Conservation (phyloP, 1,284 basidiomycete genomes). For the Xerocomus nothofagi region DNA sequence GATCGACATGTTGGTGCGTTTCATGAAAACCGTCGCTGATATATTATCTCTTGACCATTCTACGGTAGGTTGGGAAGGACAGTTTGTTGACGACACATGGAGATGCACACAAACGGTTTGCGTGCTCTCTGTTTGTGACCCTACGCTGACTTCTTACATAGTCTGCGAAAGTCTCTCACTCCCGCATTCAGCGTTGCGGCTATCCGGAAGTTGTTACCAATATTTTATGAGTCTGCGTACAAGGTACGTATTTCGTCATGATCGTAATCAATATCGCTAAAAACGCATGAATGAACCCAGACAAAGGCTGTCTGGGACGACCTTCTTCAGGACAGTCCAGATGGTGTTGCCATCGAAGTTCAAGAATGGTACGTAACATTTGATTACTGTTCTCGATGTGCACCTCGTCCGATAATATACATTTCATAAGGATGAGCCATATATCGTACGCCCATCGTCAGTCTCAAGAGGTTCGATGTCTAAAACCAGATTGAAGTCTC, state of each 20-base stretch:
- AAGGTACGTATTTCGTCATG: slow-evolving; percentile 18
- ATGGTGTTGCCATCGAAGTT: slow-evolving; percentile 48
- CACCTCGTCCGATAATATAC: slow-evolving; percentile 36
- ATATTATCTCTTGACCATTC: not conserved
- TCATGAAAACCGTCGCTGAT: too few species aligned
- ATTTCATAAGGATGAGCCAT: slow-evolving; percentile 32
- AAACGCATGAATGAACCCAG: slow-evolving; percentile 29
- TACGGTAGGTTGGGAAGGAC: slow-evolving; percentile 1
- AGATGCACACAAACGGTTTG: slow-evolving; percentile 25
- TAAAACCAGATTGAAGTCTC: slow-evolving; percentile 36
- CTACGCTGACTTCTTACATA: slow-evolving; percentile 18
- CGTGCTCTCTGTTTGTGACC: not conserved
- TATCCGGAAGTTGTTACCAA: slow-evolving; percentile 40
- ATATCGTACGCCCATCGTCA: slow-evolving; percentile 21
- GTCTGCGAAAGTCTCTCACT: slow-evolving; percentile 45
- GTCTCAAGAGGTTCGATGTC: not conserved
- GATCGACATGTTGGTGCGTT: slow-evolving; percentile 47
- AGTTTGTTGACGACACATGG: slow-evolving; percentile 21
- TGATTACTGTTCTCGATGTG: not conserved
- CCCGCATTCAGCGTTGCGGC: slow-evolving; percentile 49
- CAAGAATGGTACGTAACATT: slow-evolving; percentile 47
- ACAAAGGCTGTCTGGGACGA: slow-evolving; percentile 52
- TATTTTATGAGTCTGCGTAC: slow-evolving; percentile 44
- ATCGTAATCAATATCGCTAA: not conserved
- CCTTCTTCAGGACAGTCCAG: slow-evolving; percentile 36